Evolutionary conservation across 257 asterid species (phyloP), one percentile per base, ranked within the genome.

Genomic region (Solanum virginianum): DNA sequence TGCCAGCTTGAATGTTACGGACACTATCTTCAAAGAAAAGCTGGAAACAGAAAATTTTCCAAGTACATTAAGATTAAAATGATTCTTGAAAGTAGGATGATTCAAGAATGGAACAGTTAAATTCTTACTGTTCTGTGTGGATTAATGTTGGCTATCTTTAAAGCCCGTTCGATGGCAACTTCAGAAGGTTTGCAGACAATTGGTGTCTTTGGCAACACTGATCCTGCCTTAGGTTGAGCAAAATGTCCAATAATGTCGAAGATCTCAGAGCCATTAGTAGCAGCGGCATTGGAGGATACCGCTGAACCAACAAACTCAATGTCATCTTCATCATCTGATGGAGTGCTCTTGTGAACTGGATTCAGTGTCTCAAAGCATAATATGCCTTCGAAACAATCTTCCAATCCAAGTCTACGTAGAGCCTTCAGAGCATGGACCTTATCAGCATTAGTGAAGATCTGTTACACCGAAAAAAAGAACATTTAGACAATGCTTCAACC

Each of bases 361-460:
- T 97, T 97, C 55, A 97, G 93, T 20, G 99, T 95, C 92, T 97
- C 99, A 71, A 97, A 97, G 82, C 98, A 97, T 66, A 97, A 85
- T 84, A 97, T 95, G 85, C 99, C 98, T 87, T 97, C 99, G 22
- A 97, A 97, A 86, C 99, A 97, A 79, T 90, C 98, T 80, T 94
- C 97, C 75, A 97, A 82, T 7, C 98, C 99, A 55, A 97, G 94
- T 47, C 88, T 88, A 39, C 86, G 88, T 26, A 97, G 93, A 74
- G 87, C 98, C 89, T 92, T 89, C 12, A 91, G 82, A 26, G 98
- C 98, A 75, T 97, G 99, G 47, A 91, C 88, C 90, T 88, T 91
- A 75, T 97, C 99, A 36, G 98, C 98, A 87, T 97, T 97, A 49
- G 99, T 97, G 89, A 97, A 97, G 72, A 97, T 97, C 99, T 94